These are phyloP conservation scores for Zygotorulaspora danielsina DNA, from an alignment of 805 yeast species.

Conservation along the genomic window DNA sequence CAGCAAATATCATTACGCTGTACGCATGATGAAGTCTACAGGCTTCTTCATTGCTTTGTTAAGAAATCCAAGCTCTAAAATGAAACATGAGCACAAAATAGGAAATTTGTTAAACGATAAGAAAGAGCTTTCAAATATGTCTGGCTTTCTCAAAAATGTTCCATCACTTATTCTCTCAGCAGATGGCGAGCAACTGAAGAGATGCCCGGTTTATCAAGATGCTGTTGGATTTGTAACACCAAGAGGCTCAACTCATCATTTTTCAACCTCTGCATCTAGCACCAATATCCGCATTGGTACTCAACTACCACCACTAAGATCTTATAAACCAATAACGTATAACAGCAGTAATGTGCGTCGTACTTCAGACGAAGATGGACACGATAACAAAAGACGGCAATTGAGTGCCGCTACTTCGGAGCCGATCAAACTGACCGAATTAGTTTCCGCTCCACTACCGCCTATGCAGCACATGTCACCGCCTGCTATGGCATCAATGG, in stretches of 20 bases:
- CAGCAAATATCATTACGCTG: constrained; percentile 58
- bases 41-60: constrained; percentile 41
- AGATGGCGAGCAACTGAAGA: constrained; percentile 33
- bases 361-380: constrained; percentile 18
- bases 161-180: constrained; percentile 34
- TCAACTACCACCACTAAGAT: constrained; percentile 32
- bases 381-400: constrained; percentile 27
- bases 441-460: constrained; percentile 15
- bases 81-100: constrained; percentile 10
- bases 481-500: constrained; percentile 10
- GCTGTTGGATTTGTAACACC: constrained; percentile 33
- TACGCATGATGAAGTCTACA: constrained; percentile 60
- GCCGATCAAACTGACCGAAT: constrained; percentile 9
- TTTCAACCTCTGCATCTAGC: constrained; percentile 3
- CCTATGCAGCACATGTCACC: constrained; percentile 14
- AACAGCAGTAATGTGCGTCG: constrained; percentile 32
- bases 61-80: constrained; percentile 30
- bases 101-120: constrained; percentile 10
- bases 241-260: constrained; percentile 9
- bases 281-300: constrained; percentile 15
- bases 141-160: constrained; percentile 32
- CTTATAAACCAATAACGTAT: constrained; percentile 35
- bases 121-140: constrained; percentile 27
- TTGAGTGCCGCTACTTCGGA: constrained; percentile 8
- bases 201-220: constrained; percentile 39